These are phyloP conservation scores for Ceratocystis cubensis DNA, from an alignment of 2,329 filamentous ascomycete species.

Conservation along the genomic window DNA sequence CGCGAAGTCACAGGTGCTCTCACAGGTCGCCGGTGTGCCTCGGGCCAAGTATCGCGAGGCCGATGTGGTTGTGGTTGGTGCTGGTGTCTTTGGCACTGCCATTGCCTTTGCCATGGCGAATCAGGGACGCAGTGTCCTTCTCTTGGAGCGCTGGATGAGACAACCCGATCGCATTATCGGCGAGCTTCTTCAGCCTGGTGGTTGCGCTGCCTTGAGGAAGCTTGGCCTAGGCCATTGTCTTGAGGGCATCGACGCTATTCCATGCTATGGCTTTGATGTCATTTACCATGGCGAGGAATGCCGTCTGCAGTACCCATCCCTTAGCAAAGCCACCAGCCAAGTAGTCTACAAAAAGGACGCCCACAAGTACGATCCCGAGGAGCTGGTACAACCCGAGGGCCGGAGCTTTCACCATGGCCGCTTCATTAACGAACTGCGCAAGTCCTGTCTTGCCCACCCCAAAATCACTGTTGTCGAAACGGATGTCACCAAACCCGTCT, in stretches of 20 bases:
- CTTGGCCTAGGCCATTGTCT: conserved; percentile 72
- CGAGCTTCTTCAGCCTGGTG: conserved; percentile 87
- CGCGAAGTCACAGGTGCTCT: neutral
- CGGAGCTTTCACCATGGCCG: conserved; percentile 85
- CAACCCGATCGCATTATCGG: conserved; percentile 94
- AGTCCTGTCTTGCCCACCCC: conserved; percentile 57
- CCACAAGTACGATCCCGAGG: conserved; percentile 25
- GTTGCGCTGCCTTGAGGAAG: conserved; percentile 65
- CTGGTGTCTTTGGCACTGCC: conserved; percentile 79
- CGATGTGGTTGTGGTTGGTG: conserved; percentile 86
- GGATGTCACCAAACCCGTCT: conserved; percentile 65
- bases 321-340: conserved; percentile 36
- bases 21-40: neutral
- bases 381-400: conserved; percentile 50
- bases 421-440: conserved; percentile 73
- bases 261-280: conserved; percentile 76
- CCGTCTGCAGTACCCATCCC: conserved; percentile 64
- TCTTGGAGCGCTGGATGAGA: conserved; percentile 79
- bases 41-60: conserved; percentile 43
- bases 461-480: conserved; percentile 90
- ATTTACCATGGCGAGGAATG: conserved; percentile 65
- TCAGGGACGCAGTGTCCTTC: conserved; percentile 79
- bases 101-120: conserved; percentile 71
- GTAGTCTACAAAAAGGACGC: conserved; percentile 29
- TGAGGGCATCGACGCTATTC: conserved; percentile 76